Evolutionary conservation across 331 rosid genomes (phyloP).

Genomic region (Prunus yedoensis): DNA sequence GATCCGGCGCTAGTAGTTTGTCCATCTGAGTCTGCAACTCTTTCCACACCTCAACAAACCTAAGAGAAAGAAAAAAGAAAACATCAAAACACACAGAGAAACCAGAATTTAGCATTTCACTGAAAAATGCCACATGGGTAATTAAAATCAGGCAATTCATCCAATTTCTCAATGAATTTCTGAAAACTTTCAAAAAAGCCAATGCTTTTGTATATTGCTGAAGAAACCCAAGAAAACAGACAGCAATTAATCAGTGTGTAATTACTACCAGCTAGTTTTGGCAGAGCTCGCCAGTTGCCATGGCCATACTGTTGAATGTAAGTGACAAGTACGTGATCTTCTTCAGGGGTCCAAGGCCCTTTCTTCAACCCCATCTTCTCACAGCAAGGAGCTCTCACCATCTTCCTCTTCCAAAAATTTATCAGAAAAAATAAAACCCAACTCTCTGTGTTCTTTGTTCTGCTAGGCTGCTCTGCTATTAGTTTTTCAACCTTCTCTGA

Average conservation of each 20-base stretch:
- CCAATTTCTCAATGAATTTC: background rate
- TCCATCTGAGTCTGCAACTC: conserved; percentile 83
- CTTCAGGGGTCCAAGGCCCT: conserved; percentile 81
- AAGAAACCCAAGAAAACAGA: background rate
- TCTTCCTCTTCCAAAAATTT: conserved; percentile 10
- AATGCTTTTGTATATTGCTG: background rate
- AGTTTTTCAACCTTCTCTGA: background rate
- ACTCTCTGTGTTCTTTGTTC: background rate
- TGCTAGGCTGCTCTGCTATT: background rate
- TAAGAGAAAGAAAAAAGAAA: no score
- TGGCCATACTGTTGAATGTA: conserved; percentile 61
- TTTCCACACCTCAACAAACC: conserved; percentile 87
- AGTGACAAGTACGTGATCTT: conserved; percentile 59
- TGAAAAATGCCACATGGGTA: background rate
- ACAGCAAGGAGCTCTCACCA: conserved; percentile 94
- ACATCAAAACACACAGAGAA: no score
- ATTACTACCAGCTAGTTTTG: conserved; percentile 65
- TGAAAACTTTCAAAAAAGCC: background rate
- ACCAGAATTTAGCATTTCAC: background rate
- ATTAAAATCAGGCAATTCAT: background rate
- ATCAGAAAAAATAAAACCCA: background rate
- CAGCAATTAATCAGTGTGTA: no score
- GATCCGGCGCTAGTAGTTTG: conserved; percentile 72
- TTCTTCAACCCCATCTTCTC: conserved; percentile 86
- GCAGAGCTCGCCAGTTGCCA: conserved; percentile 81